Evolutionary conservation across 192 early-diverging fungal species (phyloP).

Genomic region (Backusella morwellensis): DNA sequence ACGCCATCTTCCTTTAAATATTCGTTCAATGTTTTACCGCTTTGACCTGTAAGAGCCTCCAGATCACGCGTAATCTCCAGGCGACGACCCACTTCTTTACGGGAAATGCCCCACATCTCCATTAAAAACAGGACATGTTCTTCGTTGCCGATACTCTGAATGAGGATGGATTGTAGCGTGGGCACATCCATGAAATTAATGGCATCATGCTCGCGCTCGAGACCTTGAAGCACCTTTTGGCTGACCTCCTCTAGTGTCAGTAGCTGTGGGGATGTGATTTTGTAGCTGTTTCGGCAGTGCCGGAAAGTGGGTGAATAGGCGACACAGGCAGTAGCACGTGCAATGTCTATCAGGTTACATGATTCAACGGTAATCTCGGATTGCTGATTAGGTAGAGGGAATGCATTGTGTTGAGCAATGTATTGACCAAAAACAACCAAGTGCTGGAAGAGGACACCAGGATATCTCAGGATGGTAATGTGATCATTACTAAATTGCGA

Average conservation of each 20-base stretch:
- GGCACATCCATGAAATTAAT: slow-evolving; percentile 29
- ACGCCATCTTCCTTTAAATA: slow-evolving; percentile 29
- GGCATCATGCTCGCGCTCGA: slow-evolving; percentile 18
- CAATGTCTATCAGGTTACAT: slow-evolving; percentile 34
- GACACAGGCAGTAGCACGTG: slow-evolving; percentile 26
- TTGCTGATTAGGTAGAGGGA: slow-evolving; percentile 25
- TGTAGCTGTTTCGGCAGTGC: slow-evolving; percentile 22
- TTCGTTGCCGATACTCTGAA: slow-evolving; percentile 29
- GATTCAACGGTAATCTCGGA: slow-evolving; percentile 32
- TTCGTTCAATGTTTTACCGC: slow-evolving; percentile 31
- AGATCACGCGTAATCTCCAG: slow-evolving; percentile 38
- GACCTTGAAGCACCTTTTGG: slow-evolving; percentile 21
- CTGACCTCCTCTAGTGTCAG: slow-evolving; percentile 35
- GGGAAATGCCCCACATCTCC: slow-evolving; percentile 38
- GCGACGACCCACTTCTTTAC: slow-evolving; percentile 28
- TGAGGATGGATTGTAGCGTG: slow-evolving; percentile 13
- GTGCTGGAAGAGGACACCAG: slow-evolving; percentile 36
- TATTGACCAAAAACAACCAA: slow-evolving; percentile 31
- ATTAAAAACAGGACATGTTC: slow-evolving; percentile 31
- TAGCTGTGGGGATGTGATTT: slow-evolving; percentile 33
- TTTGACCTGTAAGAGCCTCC: slow-evolving; percentile 34
- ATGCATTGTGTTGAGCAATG: slow-evolving; percentile 29
- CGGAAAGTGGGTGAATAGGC: slow-evolving; percentile 23
- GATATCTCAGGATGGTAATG: slow-evolving; percentile 34
- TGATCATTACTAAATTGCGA: slow-evolving; percentile 12